Percentiles rank a stretch among this genome's conserved stretches.
Evolutionary conservation across 257 asterid genomes (phyloP).

Genomic region (Nicotiana tabacum): DNA sequence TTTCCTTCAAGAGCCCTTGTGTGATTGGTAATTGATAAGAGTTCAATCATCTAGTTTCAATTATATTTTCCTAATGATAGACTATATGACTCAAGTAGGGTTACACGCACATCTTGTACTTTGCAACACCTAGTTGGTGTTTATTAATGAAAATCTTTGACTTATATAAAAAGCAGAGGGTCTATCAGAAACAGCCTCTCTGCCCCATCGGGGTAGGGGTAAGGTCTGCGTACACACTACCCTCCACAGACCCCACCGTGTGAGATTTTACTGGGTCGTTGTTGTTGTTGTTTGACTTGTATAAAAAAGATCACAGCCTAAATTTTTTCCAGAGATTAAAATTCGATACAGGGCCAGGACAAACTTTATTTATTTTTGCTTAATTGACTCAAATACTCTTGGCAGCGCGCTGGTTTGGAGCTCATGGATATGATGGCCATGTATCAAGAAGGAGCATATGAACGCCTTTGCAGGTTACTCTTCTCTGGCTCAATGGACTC

Average conservation of each 20-base stretch:
- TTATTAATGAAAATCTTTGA: too few species aligned
- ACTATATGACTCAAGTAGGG: too few species aligned
- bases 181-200: too few species aligned
- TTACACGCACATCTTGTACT: too few species aligned
- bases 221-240: too few species aligned
- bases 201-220: too few species aligned
- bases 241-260: too few species aligned
- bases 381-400: conserved; percentile 36
- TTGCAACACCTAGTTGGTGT: too few species aligned
- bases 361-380: background rate
- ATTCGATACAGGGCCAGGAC: background rate
- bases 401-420: conserved; percentile 98
- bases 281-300: too few species aligned
- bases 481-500: conserved; percentile 1
- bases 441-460: conserved; percentile 99
- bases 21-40: background rate
- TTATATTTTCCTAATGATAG: background rate
- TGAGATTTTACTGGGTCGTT: too few species aligned
- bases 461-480: conserved; percentile 90
- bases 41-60: background rate
- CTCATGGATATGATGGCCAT: conserved; percentile 99
- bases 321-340: background rate
- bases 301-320: too few species aligned
- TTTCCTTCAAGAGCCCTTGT: background rate
- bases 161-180: too few species aligned